Evolutionary conservation across 371 early-diverging fungal genomes (phyloP).

Genomic region (Zopfochytrium polystomum): DNA sequence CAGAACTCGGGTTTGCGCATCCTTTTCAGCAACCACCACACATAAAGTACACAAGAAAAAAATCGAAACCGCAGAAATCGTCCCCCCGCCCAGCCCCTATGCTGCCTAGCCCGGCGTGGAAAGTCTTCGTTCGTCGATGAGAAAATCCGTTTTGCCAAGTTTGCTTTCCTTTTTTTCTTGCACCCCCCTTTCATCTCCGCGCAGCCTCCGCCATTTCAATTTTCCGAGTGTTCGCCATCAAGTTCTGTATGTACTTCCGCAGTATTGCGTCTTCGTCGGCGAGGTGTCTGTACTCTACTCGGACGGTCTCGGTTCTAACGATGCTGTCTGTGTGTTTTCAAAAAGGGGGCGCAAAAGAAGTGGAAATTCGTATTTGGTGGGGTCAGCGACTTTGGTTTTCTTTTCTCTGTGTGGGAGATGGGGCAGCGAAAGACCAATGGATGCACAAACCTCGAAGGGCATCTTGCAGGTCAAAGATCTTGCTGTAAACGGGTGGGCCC

Average conservation of each 20-base stretch:
- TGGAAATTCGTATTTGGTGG: background rate
- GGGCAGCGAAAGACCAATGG: background rate
- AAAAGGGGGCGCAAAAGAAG: background rate
- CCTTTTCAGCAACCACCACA: no score
- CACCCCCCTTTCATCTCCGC: no score
- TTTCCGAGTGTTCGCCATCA: conserved; percentile 20
- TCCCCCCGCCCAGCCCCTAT: no score
- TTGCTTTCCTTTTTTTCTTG: no score
- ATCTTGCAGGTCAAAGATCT: conserved; percentile 17
- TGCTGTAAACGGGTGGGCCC: background rate
- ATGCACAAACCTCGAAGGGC: conserved; percentile 3
- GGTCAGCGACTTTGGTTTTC: no score
- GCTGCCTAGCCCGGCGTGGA: no score
- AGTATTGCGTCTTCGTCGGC: conserved; percentile 17
- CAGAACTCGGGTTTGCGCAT: no score
- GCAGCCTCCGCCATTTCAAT: no score
- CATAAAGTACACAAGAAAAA: no score
- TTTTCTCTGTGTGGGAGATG: background rate
- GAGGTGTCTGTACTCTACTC: conserved; percentile 19
- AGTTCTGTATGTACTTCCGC: conserved; percentile 22
- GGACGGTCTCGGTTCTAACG: conserved; percentile 8
- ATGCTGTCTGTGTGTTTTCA: conserved; percentile 6
- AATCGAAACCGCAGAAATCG: no score
- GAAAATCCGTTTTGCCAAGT: no score
- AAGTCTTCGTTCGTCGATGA: no score